Percentiles rank a stretch among this genome's conserved stretches.
Conservation (phyloP, 2,329 filamentous ascomycete species). For the Myriosclerotinia curreyana region DNA sequence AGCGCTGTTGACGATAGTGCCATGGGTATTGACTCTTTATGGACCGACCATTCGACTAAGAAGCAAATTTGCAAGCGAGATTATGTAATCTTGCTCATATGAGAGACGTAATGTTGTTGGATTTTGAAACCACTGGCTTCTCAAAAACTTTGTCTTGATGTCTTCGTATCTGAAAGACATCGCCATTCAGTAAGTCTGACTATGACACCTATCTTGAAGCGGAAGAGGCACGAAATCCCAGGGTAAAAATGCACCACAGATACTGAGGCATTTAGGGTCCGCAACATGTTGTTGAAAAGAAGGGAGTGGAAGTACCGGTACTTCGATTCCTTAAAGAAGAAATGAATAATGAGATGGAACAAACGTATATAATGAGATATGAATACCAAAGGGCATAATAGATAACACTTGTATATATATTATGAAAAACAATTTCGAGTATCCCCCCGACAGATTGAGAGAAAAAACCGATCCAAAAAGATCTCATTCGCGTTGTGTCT, state of each 20-base stretch:
- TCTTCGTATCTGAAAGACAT: not conserved
- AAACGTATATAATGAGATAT: not conserved
- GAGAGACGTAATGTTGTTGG: not conserved
- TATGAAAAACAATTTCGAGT: not conserved
- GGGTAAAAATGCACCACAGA: not conserved
- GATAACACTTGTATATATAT: not conserved
- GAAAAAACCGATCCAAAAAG: not conserved
- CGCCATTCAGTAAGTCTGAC: not conserved
- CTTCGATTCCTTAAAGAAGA: not conserved
- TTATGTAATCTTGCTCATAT: conserved; percentile 23
- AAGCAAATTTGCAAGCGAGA: conserved; percentile 65
- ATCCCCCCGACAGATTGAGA: not conserved
- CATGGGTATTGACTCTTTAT: conserved; percentile 79
- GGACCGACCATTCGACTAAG: conserved; percentile 71
- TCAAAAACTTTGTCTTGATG: not conserved
- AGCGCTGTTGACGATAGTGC: conserved; percentile 67
- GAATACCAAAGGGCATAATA: not conserved
- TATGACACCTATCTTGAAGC: not conserved
- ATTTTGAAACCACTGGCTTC: no score
- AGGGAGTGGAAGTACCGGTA: not conserved
- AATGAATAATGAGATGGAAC: not conserved
- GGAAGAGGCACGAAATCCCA: not conserved
- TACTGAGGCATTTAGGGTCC: not conserved
- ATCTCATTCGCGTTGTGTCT: not conserved
- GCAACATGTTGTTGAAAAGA: no score